Evolutionary conservation across 2,329 filamentous ascomycete species (phyloP).

Genomic region (Ceratocystis harringtonii): DNA sequence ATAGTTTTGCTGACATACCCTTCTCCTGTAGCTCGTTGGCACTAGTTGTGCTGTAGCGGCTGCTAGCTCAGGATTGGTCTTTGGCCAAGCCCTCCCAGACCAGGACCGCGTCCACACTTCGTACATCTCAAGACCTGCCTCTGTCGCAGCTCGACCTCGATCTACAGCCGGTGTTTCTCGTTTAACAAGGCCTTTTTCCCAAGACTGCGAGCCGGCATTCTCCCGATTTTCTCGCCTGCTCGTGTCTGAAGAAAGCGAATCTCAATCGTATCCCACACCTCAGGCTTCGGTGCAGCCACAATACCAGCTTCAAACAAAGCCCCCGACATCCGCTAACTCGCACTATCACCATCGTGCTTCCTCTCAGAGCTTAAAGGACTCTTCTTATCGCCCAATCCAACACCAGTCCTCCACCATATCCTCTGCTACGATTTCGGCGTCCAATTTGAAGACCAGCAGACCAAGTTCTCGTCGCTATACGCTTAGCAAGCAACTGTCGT

Average conservation of each 20-base stretch:
- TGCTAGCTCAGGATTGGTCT: constrained; percentile 43
- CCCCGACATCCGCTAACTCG: neutral
- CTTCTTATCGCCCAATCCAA: constrained; percentile 14
- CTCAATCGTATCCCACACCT: neutral
- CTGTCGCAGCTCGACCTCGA: constrained; percentile 6
- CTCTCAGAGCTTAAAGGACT: constrained; percentile 12
- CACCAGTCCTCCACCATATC: constrained; percentile 19
- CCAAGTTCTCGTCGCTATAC: constrained; percentile 21
- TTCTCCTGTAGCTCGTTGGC: constrained; percentile 38
- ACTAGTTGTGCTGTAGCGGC: constrained; percentile 47
- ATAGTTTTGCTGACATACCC: neutral
- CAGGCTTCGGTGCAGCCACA: neutral
- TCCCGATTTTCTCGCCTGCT: constrained; percentile 11
- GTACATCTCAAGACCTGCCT: constrained; percentile 10
- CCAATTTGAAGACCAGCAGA: constrained; percentile 12
- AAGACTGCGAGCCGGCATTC: constrained; percentile 12
- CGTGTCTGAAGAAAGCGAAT: constrained; percentile 3
- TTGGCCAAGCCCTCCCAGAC: constrained; percentile 34
- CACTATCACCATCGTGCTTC: constrained; percentile 8
- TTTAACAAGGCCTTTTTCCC: constrained; percentile 13
- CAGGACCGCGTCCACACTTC: constrained; percentile 21
- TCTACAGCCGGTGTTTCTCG: constrained; percentile 7
- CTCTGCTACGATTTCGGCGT: constrained; percentile 16
- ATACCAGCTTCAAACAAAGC: neutral
- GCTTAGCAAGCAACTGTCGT: constrained; percentile 14